Percentiles rank a stretch among this genome's conserved stretches.
These are phyloP conservation scores for Aspergillus pseudoglaucus DNA, from an alignment of 2,329 filamentous ascomycete genomes.

Conservation along the genomic window DNA sequence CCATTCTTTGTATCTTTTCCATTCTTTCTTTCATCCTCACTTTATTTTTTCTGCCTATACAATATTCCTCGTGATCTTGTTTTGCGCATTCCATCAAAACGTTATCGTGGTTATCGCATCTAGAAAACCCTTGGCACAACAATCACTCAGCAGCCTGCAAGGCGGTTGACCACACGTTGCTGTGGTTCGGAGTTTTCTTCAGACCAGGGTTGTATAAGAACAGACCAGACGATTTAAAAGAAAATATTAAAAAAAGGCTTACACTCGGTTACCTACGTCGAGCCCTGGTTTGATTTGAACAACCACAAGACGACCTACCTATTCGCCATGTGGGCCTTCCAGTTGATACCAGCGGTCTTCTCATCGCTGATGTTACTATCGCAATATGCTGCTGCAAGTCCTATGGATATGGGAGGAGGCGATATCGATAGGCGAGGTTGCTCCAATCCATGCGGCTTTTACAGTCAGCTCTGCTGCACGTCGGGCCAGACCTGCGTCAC, in stretches of 20 bases:
- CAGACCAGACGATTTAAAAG: background rate
- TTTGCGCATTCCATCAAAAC: background rate
- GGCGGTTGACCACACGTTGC: background rate
- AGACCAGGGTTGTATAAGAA: background rate
- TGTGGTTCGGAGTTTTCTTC: background rate
- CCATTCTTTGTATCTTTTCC: slow-evolving; percentile 5
- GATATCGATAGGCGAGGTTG: slow-evolving; percentile 33
- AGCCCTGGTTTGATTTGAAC: background rate
- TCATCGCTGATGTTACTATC: slow-evolving; percentile 23
- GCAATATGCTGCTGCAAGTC: slow-evolving; percentile 22
- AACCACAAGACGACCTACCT: slow-evolving; percentile 1
- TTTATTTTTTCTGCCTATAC: slow-evolving; percentile 9
- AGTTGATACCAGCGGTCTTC: slow-evolving; percentile 17
- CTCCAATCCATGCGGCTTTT: slow-evolving; percentile 47
- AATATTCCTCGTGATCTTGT: background rate
- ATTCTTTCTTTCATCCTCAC: slow-evolving; percentile 2
- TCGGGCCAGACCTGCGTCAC: slow-evolving; percentile 44
- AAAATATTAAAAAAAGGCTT: background rate
- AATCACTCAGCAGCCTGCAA: background rate
- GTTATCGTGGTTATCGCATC: background rate
- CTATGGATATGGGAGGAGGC: slow-evolving; percentile 20
- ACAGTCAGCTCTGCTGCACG: slow-evolving; percentile 46
- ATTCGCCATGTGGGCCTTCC: slow-evolving; percentile 25
- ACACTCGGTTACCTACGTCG: background rate
- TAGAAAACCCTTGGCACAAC: background rate